Evolutionary conservation across 169 alveolate species (phyloP), one percentile per base, ranked within the genome.

Genomic region (Blepharisma undulans): DNA sequence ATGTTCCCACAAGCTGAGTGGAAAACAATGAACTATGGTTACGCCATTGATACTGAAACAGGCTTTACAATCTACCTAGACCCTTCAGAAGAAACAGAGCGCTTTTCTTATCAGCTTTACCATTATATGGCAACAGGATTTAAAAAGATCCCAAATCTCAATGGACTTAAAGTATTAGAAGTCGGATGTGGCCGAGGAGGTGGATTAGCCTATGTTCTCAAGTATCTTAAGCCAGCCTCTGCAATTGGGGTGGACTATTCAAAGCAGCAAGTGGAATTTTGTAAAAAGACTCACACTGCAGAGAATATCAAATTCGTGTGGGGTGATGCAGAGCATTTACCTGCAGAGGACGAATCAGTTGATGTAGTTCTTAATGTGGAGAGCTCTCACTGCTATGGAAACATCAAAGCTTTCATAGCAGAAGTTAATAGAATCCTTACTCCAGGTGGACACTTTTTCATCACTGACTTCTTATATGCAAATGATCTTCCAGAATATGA

Each of bases 101-200:
- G 94, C 36, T 92, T 84, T 33, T 92, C 93, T 29, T 34, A 90
- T 21, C 92, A 96, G 80, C 90, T 96, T 25, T 96, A 96, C 91
- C 94, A 95, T 92, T 94, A 86, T 71, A 87, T 94, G 27, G 95
- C 96, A 16, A 76, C 95, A 74, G 92, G 92, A 33, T 61, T 90
- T 27, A 72, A 82, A 61, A 85, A 76, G 25, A 72, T 90, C 48
- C 88, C 87, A 74, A 85, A 90, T 76, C 66, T 94, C 72, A 76
- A 90, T 60, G 96, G 95, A 18, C 90, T 91, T 36, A 90, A 72
- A 21, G 66, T 96, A 14, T 33, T 96, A 12, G 98, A 96, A 66
- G 90, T 94, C n/a, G 97, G 98, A 25, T 93, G 96, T 71, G 98
- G 98, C 29, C 89, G 98, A 90, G 98, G 98, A 72, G 98, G 98